Evolutionary conservation across 441 rosid genomes (phyloP).

Genomic region (Manihot esculenta): DNA sequence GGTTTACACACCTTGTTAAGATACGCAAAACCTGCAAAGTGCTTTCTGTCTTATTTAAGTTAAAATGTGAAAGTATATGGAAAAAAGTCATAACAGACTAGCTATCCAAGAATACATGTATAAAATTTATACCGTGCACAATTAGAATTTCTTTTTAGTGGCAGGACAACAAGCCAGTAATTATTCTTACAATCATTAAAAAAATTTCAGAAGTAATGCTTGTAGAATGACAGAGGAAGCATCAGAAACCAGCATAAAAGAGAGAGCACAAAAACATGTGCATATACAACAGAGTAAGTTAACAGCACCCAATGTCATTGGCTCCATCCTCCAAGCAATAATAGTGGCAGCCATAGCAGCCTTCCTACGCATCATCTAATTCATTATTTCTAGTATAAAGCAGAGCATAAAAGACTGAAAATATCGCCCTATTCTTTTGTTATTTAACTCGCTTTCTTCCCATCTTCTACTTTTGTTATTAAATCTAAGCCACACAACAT

Average conservation of each 20-base stretch:
- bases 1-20: background rate
- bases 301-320: background rate
- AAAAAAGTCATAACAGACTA: too few species aligned
- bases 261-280: background rate
- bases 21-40: background rate
- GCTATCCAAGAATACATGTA: background rate
- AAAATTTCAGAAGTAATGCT: too few species aligned
- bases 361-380: constrained; percentile 9
- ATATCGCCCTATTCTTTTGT: background rate
- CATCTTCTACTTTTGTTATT: background rate
- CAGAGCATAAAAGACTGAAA: background rate
- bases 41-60: too few species aligned
- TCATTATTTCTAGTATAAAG: background rate
- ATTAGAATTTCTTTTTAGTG: too few species aligned
- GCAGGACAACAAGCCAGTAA: too few species aligned
- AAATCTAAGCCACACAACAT: constrained; percentile 4
- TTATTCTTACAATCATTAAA: too few species aligned
- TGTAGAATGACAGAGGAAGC: background rate
- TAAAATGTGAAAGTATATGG: background rate
- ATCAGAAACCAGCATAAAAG: background rate
- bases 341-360: too few species aligned
- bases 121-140: background rate
- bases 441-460: background rate
- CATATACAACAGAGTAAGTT: background rate
- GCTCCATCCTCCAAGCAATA: background rate